Percentiles rank a stretch among this genome's conserved stretches.
Evolutionary conservation across 2,329 filamentous ascomycete species (phyloP).

Genomic region (Fusarium robinianum): DNA sequence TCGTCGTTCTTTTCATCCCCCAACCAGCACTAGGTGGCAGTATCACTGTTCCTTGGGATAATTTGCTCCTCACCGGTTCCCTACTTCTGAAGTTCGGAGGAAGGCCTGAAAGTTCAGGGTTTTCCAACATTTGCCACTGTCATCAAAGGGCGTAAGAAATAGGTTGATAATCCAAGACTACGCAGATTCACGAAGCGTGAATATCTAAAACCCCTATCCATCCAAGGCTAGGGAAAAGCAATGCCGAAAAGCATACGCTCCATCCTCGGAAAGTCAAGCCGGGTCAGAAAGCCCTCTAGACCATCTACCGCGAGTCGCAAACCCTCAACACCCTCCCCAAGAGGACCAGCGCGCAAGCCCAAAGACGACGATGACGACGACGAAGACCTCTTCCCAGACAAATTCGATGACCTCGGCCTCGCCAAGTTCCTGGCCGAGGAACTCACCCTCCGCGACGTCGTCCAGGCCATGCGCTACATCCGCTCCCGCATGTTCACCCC

Average conservation of each 20-base stretch:
- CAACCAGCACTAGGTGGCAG: too few relatives aligned
- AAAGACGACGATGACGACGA: conserved; percentile 34
- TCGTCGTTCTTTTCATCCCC: conserved; percentile 3
- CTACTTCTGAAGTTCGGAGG: background rate
- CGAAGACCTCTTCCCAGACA: conserved; percentile 44
- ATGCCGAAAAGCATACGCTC: conserved; percentile 44
- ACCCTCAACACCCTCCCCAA: conserved; percentile 32
- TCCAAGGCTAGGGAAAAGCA: too few relatives aligned
- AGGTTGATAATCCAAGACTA: too few relatives aligned
- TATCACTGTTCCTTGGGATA: too few relatives aligned
- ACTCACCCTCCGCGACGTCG: conserved; percentile 62
- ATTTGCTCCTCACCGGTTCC: too few relatives aligned
- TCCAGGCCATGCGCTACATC: conserved; percentile 68
- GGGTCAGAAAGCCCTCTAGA: conserved; percentile 41
- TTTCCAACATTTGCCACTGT: conserved; percentile 27
- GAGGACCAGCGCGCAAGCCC: conserved; percentile 30
- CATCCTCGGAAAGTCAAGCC: conserved; percentile 45
- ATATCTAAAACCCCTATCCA: too few relatives aligned
- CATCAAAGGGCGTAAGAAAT: conserved; percentile 9
- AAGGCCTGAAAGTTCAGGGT: background rate
- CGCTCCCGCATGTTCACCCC: conserved; percentile 65
- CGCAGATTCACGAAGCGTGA: too few relatives aligned
- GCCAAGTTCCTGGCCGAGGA: conserved; percentile 59
- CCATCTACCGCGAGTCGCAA: conserved; percentile 18
- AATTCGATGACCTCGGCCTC: conserved; percentile 64